phyloP scores from a whole-genome alignment of 495 filamentous ascomycete genomes.

The Trichocladium uniseriatum region DNA sequence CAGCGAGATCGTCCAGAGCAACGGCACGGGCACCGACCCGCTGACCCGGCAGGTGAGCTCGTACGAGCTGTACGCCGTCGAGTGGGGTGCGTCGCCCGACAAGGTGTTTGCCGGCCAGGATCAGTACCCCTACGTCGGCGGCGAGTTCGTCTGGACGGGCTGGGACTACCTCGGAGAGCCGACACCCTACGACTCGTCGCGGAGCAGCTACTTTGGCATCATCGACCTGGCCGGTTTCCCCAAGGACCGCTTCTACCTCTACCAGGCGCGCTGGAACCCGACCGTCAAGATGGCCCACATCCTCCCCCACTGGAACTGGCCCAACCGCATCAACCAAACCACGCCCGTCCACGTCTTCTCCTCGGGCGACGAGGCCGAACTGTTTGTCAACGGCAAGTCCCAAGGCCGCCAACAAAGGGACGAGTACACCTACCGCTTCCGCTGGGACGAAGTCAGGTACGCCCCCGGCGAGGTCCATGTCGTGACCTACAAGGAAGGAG shows the following conservation, averaged over 20 bases:
- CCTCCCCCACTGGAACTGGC: slow-evolving; percentile 45
- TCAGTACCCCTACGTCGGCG: slow-evolving; percentile 32
- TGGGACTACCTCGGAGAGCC: slow-evolving; percentile 46
- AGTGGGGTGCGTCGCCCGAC: slow-evolving; percentile 37
- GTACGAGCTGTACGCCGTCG: slow-evolving; percentile 38
- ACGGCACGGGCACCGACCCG: slow-evolving; percentile 8
- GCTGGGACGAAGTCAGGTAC: slow-evolving; percentile 41
- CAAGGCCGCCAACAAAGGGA: slow-evolving; percentile 27
- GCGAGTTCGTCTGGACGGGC: slow-evolving; percentile 45
- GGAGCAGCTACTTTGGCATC: slow-evolving; percentile 42
- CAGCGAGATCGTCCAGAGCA: slow-evolving; percentile 18
- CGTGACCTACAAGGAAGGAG: slow-evolving; percentile 35
- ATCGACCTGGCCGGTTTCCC: slow-evolving; percentile 44
- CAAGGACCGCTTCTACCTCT: slow-evolving; percentile 42
- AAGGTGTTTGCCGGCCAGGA: slow-evolving; percentile 42
- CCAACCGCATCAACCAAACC: slow-evolving; percentile 29
- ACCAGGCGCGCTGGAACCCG: slow-evolving; percentile 40
- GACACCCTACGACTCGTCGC: slow-evolving; percentile 32
- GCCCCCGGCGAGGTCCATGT: slow-evolving; percentile 35
- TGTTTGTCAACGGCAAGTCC: slow-evolving; percentile 42
- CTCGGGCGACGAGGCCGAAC: slow-evolving; percentile 38
- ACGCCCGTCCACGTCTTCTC: slow-evolving; percentile 45
- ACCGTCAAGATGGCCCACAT: slow-evolving; percentile 35
- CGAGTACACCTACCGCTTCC: slow-evolving; percentile 33
- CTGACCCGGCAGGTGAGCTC: slow-evolving; percentile 29